Base-by-base conservation (phyloP, 2,329 filamentous ascomycete species). In the Fusarium duplospermum region DNA sequence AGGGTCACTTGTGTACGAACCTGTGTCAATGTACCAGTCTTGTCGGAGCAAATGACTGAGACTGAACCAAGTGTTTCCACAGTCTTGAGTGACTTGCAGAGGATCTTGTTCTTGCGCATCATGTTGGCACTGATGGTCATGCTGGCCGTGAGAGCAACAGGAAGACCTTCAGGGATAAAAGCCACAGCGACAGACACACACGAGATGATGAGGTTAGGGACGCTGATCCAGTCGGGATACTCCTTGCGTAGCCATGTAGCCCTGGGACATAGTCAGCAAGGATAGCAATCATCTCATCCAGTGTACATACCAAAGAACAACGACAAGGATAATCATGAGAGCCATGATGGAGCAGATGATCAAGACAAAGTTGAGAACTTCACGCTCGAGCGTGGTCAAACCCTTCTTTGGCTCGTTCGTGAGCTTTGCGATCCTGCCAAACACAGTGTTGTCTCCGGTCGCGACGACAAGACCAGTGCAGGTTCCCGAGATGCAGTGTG, bases 51-150 rank as follows among this genome's bases (percentile, higher is more conserved):
- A 45, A 95, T 91, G 9, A 93, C 89, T 0, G 91, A 93, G 1
- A 94, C 92, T 0, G 91, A 87, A 1, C 93, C 93, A 0, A 94
- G 86, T 0, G 93, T 94, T 82, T 94, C 93, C 0, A 94, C 92
- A 0, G 93, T 94, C 82, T 93, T 93, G 56, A 95, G 86, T 0
- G 91, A 93, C 83, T 95, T 95, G 89, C 93, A 94, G 10, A 95
- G 87, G 50, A 95, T 91, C 78, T 93, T 92, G 81, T 94, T 92
- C 82, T 92, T 91, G 72, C 87, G 87, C 93, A 95, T 94, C 75
- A 93, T 87, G 72, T 92, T 93, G 22, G 93, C 93, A 1, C 90
- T 92, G 68, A 95, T 95, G 0, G 93, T 94, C 72, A 95, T 85
- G 20, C 90, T 92, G 1, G 91, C 89, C 0, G 92, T 92, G 38